phyloP scores from a whole-genome alignment of 164 flowering plant genomes.

The Malania oleifera region DNA sequence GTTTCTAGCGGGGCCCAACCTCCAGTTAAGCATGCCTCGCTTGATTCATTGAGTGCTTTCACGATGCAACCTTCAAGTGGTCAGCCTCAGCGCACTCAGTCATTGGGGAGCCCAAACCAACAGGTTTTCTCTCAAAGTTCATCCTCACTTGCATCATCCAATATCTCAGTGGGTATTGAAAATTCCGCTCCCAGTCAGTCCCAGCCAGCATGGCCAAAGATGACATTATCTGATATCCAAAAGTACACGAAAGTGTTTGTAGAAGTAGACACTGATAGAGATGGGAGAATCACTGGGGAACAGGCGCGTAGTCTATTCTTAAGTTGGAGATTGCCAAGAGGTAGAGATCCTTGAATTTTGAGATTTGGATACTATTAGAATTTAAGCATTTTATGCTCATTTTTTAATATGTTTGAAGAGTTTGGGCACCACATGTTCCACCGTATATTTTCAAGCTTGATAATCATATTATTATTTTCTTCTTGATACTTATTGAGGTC shows the following conservation, averaged over 20 bases:
- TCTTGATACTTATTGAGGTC: no score
- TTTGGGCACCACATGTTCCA: no score
- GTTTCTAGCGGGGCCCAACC: conserved; percentile 43
- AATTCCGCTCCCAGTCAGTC: conserved; percentile 43
- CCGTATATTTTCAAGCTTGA: no score
- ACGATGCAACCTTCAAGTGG: conserved; percentile 33
- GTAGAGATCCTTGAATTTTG: conserved; percentile 21
- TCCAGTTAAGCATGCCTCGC: conserved; percentile 40
- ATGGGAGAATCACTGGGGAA: conserved; percentile 91
- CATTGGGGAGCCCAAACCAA: conserved; percentile 35
- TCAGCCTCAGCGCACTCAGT: conserved; percentile 40
- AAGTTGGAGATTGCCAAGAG: conserved; percentile 97
- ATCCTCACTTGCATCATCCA: conserved; percentile 32
- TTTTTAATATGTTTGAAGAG: not conserved
- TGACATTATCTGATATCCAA: conserved; percentile 77
- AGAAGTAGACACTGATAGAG: conserved; percentile 87
- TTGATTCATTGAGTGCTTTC: conserved; percentile 52
- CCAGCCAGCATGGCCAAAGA: conserved; percentile 83
- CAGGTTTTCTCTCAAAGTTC: conserved; percentile 34
- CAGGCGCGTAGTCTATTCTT: conserved; percentile 85
- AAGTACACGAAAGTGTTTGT: conserved; percentile 83
- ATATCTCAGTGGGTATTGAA: conserved; percentile 38
- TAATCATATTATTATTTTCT: no score
- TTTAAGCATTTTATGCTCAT: not conserved
- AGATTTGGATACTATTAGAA: not conserved